Evolutionary conservation across 2,329 filamentous ascomycete genomes (phyloP), one percentile per base, ranked within the genome.

Genomic region (Stagonosporopsis rhizophila): DNA sequence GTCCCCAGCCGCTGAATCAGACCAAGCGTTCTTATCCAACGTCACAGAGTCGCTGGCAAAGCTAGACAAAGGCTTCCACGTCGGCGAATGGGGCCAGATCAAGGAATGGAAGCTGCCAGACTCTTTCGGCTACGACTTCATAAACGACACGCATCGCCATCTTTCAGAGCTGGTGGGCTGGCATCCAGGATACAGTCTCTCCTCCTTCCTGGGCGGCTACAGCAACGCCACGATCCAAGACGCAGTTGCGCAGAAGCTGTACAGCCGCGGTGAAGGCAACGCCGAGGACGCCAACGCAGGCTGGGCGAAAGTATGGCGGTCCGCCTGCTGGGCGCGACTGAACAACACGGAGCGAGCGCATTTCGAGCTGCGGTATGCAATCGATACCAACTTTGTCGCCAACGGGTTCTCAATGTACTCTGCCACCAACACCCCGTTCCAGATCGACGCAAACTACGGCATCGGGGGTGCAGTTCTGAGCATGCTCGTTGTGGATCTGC

Each of bases 391-490:
- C 60, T 80, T 84, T 22, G 83, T 76, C 0, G 70, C 52, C 0
- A 86, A 85, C 60, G 78, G 79, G 2, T 69, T 85, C 27, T 80
- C 77, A 38, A 83, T 85, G 78, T 86, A 85, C 62, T 70, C 61
- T 8, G 81, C 75, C 0, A 66, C 71, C 9, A 69, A 76, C 6
- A 69, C 71, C 42, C 82, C 84, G 1, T 86, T 86, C 60, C 84
- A 86, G 72, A 85, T 86, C 53, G 84, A 86, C 65, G 84, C 83
- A 6, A 86, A 86, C 64, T 85, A 83, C 58, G 84, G 83, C 4
- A 83, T 84, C 47, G 83, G 82, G 2, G 83, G 81, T 0, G 82
- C 81, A 0, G 75, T 84, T 47, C 56, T 85, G 50, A 75, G 77
- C 54, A 81, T 85, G 81, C 65, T 85, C 37, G 75, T 83, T 44